Evolutionary conservation across 345 rosid genomes (phyloP).

Genomic region (Camelina laxa): DNA sequence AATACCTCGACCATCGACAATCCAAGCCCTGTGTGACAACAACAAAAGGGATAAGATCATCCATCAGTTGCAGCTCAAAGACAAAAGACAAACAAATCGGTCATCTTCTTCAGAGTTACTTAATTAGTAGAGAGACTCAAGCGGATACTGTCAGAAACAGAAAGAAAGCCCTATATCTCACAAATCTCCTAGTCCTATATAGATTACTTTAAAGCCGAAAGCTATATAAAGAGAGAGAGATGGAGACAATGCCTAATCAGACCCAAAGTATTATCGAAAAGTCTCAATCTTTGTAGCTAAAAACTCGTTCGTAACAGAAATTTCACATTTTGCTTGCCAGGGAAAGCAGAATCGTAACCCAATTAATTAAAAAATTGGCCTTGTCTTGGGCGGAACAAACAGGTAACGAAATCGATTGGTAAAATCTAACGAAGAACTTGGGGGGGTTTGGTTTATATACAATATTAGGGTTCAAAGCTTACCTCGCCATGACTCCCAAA

Average conservation of each 20-base stretch:
- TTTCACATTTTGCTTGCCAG: constrained; percentile 29
- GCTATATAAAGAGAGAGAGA: no score
- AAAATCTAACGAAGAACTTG: neutral
- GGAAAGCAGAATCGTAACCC: constrained; percentile 4
- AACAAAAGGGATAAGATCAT: neutral
- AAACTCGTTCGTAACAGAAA: neutral
- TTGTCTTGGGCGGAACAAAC: no score
- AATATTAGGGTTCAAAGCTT: constrained; percentile 23
- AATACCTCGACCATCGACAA: constrained; percentile 69
- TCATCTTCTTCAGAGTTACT: neutral
- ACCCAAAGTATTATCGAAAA: neutral
- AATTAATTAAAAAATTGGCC: neutral
- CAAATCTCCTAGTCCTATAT: no score
- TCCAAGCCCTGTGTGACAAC: constrained; percentile 67
- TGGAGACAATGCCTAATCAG: no score
- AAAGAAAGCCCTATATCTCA: no score
- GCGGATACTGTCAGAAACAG: neutral
- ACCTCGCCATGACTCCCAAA: constrained; percentile 51
- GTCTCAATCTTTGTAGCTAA: constrained; percentile 2
- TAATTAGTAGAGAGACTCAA: neutral
- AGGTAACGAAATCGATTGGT: no score
- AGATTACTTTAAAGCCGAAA: no score
- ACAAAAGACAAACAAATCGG: neutral
- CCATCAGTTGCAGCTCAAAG: neutral
- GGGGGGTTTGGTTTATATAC: neutral